Evolutionary conservation across 805 yeast genomes (phyloP).

Genomic region (Zygosaccharomyces bisporus): DNA sequence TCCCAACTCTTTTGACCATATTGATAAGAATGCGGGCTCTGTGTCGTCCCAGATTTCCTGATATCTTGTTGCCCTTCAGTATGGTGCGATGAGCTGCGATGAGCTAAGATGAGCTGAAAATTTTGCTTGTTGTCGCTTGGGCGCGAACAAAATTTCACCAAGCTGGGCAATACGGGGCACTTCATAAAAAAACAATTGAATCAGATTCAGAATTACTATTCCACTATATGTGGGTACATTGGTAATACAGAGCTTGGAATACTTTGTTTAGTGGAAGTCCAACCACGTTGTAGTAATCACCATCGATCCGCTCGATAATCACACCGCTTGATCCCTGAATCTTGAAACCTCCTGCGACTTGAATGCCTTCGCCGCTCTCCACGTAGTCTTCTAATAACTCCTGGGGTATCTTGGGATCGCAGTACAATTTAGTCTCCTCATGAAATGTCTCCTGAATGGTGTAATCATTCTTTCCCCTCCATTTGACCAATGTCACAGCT

Average conservation of each 20-base stretch:
- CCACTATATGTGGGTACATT: background rate
- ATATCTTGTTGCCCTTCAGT: background rate
- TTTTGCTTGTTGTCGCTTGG: slow-evolving; percentile 8
- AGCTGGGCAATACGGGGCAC: background rate
- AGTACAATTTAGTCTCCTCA: slow-evolving; percentile 42
- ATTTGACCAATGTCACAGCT: slow-evolving; percentile 47
- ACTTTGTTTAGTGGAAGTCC: slow-evolving; percentile 76
- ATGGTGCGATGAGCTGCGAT: slow-evolving; percentile 16
- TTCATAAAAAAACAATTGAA: background rate
- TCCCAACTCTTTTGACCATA: slow-evolving; percentile 14
- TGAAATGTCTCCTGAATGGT: slow-evolving; percentile 27
- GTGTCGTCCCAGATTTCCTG: no score
- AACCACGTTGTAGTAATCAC: slow-evolving; percentile 83
- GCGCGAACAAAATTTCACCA: slow-evolving; percentile 2
- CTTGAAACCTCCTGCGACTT: slow-evolving; percentile 91
- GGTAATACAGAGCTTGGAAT: slow-evolving; percentile 25
- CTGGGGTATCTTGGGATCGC: slow-evolving; percentile 47
- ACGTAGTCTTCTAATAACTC: slow-evolving; percentile 61
- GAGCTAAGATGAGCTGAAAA: slow-evolving; percentile 22
- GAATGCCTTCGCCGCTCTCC: slow-evolving; percentile 64
- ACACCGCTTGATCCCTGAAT: slow-evolving; percentile 72
- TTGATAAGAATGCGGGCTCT: no score
- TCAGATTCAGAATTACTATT: background rate
- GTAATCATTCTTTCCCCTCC: slow-evolving; percentile 14
- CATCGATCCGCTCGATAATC: slow-evolving; percentile 58